phyloP scores from a whole-genome alignment of 2,329 filamentous ascomycete species.

The Cadophora sp. region DNA sequence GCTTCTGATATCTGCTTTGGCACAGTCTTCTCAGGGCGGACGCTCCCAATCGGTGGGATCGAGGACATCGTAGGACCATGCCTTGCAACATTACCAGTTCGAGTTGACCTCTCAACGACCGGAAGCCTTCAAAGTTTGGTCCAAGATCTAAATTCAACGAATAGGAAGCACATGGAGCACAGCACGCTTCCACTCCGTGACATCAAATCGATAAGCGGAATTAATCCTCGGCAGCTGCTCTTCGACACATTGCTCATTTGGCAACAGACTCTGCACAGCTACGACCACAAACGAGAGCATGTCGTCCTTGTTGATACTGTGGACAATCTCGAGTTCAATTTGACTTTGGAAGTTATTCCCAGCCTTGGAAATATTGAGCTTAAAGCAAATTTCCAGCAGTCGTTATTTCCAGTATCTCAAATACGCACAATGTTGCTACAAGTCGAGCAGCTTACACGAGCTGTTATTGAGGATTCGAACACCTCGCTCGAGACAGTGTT shows the following conservation, averaged over 20 bases:
- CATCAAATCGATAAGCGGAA: constrained; percentile 66
- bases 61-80: constrained; percentile 82
- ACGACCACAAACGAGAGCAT: constrained; percentile 42
- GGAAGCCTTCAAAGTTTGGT: constrained; percentile 66
- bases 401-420: constrained; percentile 60
- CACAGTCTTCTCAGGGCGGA: constrained; percentile 82
- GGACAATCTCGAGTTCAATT: constrained; percentile 78
- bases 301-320: constrained; percentile 64
- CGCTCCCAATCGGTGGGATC: constrained; percentile 71
- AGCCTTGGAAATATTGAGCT: constrained; percentile 51
- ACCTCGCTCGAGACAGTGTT: constrained; percentile 28
- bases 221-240: constrained; percentile 61
- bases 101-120: constrained; percentile 63
- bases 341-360: constrained; percentile 81
- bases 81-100: constrained; percentile 75
- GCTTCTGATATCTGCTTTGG: constrained; percentile 74
- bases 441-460: constrained; percentile 58
- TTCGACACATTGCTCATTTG: constrained; percentile 86
- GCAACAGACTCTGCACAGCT: constrained; percentile 70
- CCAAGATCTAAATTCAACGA: constrained; percentile 66
- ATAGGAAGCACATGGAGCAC: constrained; percentile 70
- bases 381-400: constrained; percentile 60
- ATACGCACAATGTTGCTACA: constrained; percentile 64
- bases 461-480: constrained; percentile 44
- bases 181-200: constrained; percentile 69